Percentiles rank a stretch among this genome's conserved stretches.
Evolutionary conservation across 495 filamentous ascomycete species (phyloP).

Genomic region (Podospora didyma): DNA sequence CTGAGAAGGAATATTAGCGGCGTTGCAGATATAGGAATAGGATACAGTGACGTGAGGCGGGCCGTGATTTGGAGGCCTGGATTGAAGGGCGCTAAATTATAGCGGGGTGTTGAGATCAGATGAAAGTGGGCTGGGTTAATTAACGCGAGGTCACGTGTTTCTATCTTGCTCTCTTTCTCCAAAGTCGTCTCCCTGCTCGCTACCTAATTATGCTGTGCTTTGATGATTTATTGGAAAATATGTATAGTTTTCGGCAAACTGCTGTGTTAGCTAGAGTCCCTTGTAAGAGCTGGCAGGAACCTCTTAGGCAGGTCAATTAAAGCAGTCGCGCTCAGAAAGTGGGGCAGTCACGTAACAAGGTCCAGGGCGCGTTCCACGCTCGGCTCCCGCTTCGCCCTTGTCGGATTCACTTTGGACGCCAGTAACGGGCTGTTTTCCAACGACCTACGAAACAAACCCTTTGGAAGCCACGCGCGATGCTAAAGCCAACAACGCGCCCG

Average conservation of each 20-base stretch:
- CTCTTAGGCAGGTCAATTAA: conserved; percentile 17
- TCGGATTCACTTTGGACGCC: neutral
- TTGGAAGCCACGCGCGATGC: neutral
- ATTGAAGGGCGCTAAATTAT: too few species aligned
- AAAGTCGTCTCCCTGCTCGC: neutral
- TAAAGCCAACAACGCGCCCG: neutral
- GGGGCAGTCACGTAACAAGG: conserved; percentile 30
- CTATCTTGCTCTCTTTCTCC: neutral
- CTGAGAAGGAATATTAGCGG: too few species aligned
- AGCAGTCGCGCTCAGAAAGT: conserved; percentile 25
- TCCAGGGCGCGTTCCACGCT: conserved; percentile 21
- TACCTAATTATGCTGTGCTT: too few species aligned
- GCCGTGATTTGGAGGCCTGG: too few species aligned
- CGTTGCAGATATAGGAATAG: too few species aligned
- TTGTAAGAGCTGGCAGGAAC: neutral
- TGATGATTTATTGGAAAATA: too few species aligned
- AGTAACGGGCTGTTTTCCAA: neutral
- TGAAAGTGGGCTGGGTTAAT: conserved; percentile 10
- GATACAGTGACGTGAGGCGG: neutral
- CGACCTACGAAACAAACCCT: neutral
- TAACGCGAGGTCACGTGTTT: conserved; percentile 15
- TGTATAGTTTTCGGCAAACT: too few species aligned
- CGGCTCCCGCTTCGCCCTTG: neutral
- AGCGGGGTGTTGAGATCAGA: neutral
- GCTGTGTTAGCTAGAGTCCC: too few species aligned